Base-by-base conservation (phyloP, 768 basidiomycete species). In the Trametes cinnabarina region DNA sequence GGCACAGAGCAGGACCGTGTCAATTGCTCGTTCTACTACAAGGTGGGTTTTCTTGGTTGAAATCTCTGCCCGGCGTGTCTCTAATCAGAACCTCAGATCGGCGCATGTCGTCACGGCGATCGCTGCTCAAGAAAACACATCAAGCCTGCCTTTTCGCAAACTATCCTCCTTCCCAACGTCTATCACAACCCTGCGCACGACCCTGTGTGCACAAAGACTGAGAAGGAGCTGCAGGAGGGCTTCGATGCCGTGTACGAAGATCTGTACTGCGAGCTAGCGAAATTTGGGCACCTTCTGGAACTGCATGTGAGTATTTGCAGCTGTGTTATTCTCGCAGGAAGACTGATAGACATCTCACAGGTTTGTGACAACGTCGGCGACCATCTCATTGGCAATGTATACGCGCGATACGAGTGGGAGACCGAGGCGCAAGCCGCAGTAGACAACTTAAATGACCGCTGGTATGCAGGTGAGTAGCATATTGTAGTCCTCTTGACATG, bases 351-450 rank as follows among this genome's bases (percentile, higher is more conserved):
- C 37, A 10, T 5, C 4, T 15, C 10, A n/a, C 43, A 91, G 89
- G 89, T 99, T 12, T 99, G 96, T 69, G 96, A 99, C 76, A 99
- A 99, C 69, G 95, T 99, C 32, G 97, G 97, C n/a, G 97, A 98
- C 70, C 96, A 99, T 70, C 79, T 98, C 23, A 92, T 96, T 67
- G 95, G 95, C 22, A 97, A 98, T 66, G 96, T 99, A 2, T 99
- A 99, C 69, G 96, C 95, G 4, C 85, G 96, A 22, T 99, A 92
- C 68, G 96, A 99, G 68, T 97, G 94, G 94, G 96, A 99, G 74
- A 94, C 94, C 0, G 96, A 99, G 71, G 96, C 96, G 9, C 90
- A 94, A 67, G 78, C 87, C 28, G 96, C 96, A 2, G 93, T 98
- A 6, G 92, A 96, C 65, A 91, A 83, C 57, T 77, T 98, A 63